Percentiles rank a stretch among this genome's conserved stretches.
Conservation (phyloP, 1,284 basidiomycete genomes). For the Fistulinella cinereoalba region DNA sequence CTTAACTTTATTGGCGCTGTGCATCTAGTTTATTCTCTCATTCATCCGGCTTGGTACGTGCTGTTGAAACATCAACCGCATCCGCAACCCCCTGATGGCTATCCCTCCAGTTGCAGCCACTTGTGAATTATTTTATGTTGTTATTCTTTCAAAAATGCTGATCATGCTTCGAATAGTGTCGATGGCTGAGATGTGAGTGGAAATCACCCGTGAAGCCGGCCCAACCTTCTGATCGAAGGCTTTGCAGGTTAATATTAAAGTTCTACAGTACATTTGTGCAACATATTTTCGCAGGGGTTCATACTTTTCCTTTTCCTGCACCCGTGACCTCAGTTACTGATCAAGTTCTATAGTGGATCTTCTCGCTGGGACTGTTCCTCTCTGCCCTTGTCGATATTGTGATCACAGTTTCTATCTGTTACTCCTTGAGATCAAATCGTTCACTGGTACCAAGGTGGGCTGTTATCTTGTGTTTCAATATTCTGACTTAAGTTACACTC, state of each 20-base stretch:
- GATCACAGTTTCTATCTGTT: conserved; percentile 45
- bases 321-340: background rate
- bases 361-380: conserved; percentile 48
- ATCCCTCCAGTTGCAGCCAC: conserved; percentile 24
- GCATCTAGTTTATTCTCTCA: conserved; percentile 12
- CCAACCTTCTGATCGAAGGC: background rate
- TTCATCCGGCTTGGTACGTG: conserved; percentile 20
- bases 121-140: conserved; percentile 3
- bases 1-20: conserved; percentile 1
- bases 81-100: no score
- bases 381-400: conserved; percentile 48
- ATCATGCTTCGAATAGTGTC: conserved; percentile 11
- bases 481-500: background rate
- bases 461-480: background rate
- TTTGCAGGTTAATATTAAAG: conserved; percentile 15
- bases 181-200: conserved; percentile 22
- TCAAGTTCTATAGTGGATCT: conserved; percentile 42
- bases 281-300: conserved; percentile 14
- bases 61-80: no score
- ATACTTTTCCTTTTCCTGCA: background rate
- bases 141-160: background rate
- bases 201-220: background rate
- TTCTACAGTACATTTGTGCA: conserved; percentile 13
- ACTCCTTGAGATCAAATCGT: conserved; percentile 40
- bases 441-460: conserved; percentile 37